phyloP scores from a whole-genome alignment of 345 rosid species.

The Salix caprea region DNA sequence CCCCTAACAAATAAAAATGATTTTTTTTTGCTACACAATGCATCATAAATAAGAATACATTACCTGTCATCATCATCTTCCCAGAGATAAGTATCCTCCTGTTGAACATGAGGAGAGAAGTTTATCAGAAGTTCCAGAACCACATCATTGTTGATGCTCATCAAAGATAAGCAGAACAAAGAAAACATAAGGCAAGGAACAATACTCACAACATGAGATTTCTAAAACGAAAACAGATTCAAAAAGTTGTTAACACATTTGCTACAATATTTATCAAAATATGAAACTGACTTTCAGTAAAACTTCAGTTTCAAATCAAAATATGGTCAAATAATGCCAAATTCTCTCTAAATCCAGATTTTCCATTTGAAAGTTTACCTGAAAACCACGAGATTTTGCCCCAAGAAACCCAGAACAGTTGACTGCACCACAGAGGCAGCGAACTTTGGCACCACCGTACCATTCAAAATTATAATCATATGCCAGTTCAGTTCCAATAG shows the following conservation, averaged over 20 bases:
- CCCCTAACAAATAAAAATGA: too few relatives aligned
- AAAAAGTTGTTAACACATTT: not conserved
- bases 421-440: constrained; percentile 87
- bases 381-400: constrained; percentile 98
- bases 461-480: constrained; percentile 94
- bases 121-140: not conserved
- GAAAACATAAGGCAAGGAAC: not conserved
- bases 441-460: constrained; percentile 97
- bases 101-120: constrained; percentile 10
- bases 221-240: not conserved
- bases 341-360: not conserved
- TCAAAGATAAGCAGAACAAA: not conserved
- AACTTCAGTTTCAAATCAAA: not conserved
- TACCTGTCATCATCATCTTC: constrained; percentile 93
- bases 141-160: constrained; percentile 4
- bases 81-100: constrained; percentile 97
- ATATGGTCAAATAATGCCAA: not conserved
- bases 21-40: not conserved
- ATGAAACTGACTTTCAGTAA: not conserved
- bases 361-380: constrained; percentile 38
- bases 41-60: not conserved
- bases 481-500: constrained; percentile 60
- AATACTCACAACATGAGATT: not conserved
- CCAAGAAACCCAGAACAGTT: constrained; percentile 92
- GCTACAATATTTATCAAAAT: not conserved